phyloP scores from a whole-genome alignment of 2,329 filamentous ascomycete genomes.

The Penicillium sp. region DNA sequence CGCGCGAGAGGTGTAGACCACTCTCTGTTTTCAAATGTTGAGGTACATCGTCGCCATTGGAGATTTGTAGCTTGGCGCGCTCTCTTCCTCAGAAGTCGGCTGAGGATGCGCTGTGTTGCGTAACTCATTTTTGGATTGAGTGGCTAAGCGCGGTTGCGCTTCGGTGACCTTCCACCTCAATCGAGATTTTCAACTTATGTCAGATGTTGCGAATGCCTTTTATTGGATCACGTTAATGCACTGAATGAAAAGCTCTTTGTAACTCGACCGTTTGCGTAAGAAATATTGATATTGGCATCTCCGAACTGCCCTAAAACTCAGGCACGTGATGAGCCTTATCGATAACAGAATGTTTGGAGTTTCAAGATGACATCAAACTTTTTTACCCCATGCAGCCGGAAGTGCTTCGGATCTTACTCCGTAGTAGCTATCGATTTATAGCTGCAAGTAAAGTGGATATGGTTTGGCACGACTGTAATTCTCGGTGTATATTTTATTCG shows the following conservation, averaged over 20 bases:
- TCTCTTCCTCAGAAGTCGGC: slow-evolving; percentile 30
- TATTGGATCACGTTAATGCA: background rate
- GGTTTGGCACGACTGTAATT: background rate
- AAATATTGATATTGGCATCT: background rate
- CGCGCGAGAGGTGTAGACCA: slow-evolving; percentile 95
- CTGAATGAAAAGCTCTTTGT: background rate
- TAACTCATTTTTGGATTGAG: slow-evolving; percentile 32
- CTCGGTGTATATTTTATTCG: background rate
- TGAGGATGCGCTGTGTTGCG: slow-evolving; percentile 34
- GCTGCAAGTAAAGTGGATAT: too few species aligned
- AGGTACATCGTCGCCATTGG: slow-evolving; percentile 36
- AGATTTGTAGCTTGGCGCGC: slow-evolving; percentile 22
- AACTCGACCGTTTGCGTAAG: background rate
- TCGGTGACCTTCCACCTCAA: background rate
- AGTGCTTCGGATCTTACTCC: background rate
- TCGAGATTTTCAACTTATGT: background rate
- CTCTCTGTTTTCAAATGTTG: slow-evolving; percentile 56
- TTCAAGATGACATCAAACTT: background rate
- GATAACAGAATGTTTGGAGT: background rate
- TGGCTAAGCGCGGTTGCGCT: background rate
- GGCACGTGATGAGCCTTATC: slow-evolving; percentile 20
- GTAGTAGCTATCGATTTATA: too few species aligned
- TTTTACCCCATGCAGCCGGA: background rate
- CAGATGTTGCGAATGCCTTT: background rate
- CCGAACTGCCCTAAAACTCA: slow-evolving; percentile 16